These are phyloP conservation scores for Ceratobasidium sp. DNA, from an alignment of 1,284 basidiomycete genomes.

Conservation along the genomic window DNA sequence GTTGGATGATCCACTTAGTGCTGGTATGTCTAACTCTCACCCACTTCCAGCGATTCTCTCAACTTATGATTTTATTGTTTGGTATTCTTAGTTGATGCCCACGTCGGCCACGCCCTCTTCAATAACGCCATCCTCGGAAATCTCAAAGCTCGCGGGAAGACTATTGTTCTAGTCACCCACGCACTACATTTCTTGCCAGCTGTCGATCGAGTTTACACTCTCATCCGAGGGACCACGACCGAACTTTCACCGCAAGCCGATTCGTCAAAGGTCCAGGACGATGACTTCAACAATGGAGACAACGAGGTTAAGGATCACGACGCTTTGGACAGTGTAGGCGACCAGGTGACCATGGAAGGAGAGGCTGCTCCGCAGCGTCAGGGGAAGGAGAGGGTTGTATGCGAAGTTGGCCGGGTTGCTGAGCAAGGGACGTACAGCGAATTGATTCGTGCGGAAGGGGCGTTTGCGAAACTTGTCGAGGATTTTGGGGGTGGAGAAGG, in stretches of 20 bases:
- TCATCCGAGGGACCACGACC: conserved; percentile 52
- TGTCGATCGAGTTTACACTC: conserved; percentile 72
- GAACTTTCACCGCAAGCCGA: too few species aligned
- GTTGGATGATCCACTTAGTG: conserved; percentile 80
- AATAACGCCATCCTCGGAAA: conserved; percentile 69
- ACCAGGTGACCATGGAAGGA: not conserved
- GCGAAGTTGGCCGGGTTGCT: conserved; percentile 62
- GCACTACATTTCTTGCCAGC: conserved; percentile 76
- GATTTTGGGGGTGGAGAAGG: conserved; percentile 70
- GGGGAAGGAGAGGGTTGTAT: not conserved
- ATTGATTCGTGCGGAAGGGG: conserved; percentile 63
- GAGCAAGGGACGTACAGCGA: conserved; percentile 73
- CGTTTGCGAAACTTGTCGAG: conserved; percentile 62
- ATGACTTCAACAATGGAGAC: not conserved
- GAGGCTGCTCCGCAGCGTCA: not conserved
- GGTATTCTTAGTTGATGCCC: conserved; percentile 72
- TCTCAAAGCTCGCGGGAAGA: conserved; percentile 68
- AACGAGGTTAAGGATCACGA: too few species aligned
- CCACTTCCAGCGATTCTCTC: not conserved
- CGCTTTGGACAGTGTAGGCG: not conserved
- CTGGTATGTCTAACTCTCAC: conserved; percentile 56
- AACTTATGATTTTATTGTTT: not conserved
- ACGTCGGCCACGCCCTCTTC: conserved; percentile 76
- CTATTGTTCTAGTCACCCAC: conserved; percentile 73
- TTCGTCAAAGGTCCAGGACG: not conserved